phyloP scores from a whole-genome alignment of 2,329 filamentous ascomycete genomes.

The Rutstroemia sp. region DNA sequence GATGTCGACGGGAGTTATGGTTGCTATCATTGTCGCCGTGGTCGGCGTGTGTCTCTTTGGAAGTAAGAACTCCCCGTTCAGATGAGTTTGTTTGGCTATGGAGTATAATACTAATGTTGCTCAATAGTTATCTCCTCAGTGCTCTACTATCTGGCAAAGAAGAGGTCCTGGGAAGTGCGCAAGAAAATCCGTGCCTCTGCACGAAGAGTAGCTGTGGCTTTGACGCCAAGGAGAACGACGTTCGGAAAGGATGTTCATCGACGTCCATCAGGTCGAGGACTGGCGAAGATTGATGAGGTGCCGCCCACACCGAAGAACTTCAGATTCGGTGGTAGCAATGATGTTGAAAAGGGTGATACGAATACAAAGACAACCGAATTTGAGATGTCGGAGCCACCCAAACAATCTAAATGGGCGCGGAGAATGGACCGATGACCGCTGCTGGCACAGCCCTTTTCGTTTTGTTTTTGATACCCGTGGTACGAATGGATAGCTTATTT shows the following conservation, averaged over 20 bases:
- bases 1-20: slow-evolving; percentile 60
- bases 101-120: not conserved
- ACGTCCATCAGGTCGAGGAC: slow-evolving; percentile 33
- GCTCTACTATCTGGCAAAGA: slow-evolving; percentile 76
- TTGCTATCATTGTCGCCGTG: slow-evolving; percentile 69
- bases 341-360: slow-evolving; percentile 49
- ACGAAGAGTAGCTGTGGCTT: slow-evolving; percentile 50
- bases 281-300: slow-evolving; percentile 45
- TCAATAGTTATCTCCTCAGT: slow-evolving; percentile 37
- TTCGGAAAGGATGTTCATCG: slow-evolving; percentile 51
- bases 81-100: too few species aligned
- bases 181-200: slow-evolving; percentile 64
- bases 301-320: slow-evolving; percentile 48
- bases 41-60: slow-evolving; percentile 59
- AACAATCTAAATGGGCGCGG: slow-evolving; percentile 26
- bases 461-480: slow-evolving; percentile 1
- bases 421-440: slow-evolving; percentile 12
- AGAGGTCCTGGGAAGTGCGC: slow-evolving; percentile 73
- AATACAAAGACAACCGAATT: slow-evolving; percentile 26
- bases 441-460: slow-evolving; percentile 1
- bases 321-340: slow-evolving; percentile 33
- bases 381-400: slow-evolving; percentile 27
- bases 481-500: not conserved
- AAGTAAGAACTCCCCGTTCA: slow-evolving; percentile 42
- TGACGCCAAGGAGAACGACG: slow-evolving; percentile 54